A percentile compares a stretch with the other conserved stretches of the same genome.
These are phyloP conservation scores for Verticillium nubilum DNA, from an alignment of 2,329 filamentous ascomycete genomes.

Conservation along the genomic window DNA sequence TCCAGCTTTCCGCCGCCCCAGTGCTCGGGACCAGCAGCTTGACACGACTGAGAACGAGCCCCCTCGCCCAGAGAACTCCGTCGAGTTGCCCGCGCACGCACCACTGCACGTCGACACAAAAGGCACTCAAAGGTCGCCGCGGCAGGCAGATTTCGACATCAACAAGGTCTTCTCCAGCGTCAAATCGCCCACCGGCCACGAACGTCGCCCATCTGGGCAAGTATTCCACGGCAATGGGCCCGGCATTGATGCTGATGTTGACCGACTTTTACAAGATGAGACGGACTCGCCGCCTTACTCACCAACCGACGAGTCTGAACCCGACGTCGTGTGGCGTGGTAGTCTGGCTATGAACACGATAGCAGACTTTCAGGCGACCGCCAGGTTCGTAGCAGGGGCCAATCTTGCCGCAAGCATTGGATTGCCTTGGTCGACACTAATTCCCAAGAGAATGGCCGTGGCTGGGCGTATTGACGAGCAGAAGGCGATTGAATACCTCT, in stretches of 20 bases:
- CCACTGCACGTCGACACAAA: conserved; percentile 33
- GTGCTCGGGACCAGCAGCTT: conserved; percentile 10
- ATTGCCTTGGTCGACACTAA: conserved; percentile 63
- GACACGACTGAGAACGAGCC: neutral
- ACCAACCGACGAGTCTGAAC: conserved; percentile 68
- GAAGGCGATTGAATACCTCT: conserved; percentile 86
- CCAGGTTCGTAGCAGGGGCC: conserved; percentile 78
- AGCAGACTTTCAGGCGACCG: conserved; percentile 69
- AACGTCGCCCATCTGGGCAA: conserved; percentile 43
- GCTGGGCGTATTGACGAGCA: conserved; percentile 76
- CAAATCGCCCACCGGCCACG: conserved; percentile 59
- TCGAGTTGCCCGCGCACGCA: conserved; percentile 23
- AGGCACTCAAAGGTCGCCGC: conserved; percentile 46
- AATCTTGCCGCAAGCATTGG: conserved; percentile 59
- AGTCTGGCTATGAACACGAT: conserved; percentile 71
- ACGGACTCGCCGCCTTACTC: conserved; percentile 79
- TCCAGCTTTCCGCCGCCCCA: conserved; percentile 28
- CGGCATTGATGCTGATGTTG: conserved; percentile 80
- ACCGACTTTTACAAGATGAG: conserved; percentile 75
- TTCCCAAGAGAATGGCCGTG: conserved; percentile 65
- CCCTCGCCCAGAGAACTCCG: conserved; percentile 4
- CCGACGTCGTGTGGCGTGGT: conserved; percentile 73
- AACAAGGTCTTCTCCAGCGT: conserved; percentile 81
- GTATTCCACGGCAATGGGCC: conserved; percentile 41
- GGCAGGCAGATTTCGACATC: conserved; percentile 67